These are phyloP conservation scores for Leccinum olivaceopallidum DNA, from an alignment of 768 basidiomycete genomes.

Conservation along the genomic window DNA sequence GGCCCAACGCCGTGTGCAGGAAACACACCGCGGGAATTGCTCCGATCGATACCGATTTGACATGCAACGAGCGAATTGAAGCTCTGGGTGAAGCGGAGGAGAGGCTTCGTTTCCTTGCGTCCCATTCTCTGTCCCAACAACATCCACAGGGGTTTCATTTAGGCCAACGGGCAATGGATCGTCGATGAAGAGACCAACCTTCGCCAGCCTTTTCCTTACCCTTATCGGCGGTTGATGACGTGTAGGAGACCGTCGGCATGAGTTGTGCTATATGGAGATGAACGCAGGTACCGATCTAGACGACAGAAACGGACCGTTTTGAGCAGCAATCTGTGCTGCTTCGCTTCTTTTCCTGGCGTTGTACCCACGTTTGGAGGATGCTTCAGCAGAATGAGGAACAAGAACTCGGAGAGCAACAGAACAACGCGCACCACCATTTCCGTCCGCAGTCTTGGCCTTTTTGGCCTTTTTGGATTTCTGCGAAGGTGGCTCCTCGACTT, in stretches of 20 bases:
- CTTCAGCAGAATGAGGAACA: slow-evolving; percentile 22
- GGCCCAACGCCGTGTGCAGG: slow-evolving; percentile 84
- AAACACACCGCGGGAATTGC: slow-evolving; percentile 76
- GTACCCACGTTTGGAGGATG: slow-evolving; percentile 63
- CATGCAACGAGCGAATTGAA: slow-evolving; percentile 84
- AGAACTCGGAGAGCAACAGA: slow-evolving; percentile 5
- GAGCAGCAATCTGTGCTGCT: slow-evolving; percentile 61
- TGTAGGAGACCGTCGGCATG: slow-evolving; percentile 46
- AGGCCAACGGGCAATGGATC: slow-evolving; percentile 3
- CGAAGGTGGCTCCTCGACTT: slow-evolving; percentile 40
- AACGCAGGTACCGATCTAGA: slow-evolving; percentile 14
- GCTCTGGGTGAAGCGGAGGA: slow-evolving; percentile 54
- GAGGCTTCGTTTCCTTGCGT: slow-evolving; percentile 29
- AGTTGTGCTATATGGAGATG: slow-evolving; percentile 40
- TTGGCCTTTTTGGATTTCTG: slow-evolving; percentile 52
- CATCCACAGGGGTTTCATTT: slow-evolving; percentile 28
- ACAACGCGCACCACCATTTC: slow-evolving; percentile 32
- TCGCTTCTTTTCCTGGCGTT: slow-evolving; percentile 74
- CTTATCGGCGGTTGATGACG: slow-evolving; percentile 38
- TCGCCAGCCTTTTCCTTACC: slow-evolving; percentile 46
- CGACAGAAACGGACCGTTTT: slow-evolving; percentile 50
- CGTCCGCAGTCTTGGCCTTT: slow-evolving; percentile 38
- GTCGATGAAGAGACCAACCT: slow-evolving; percentile 30
- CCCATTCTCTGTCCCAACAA: slow-evolving; percentile 34
- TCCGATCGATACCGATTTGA: slow-evolving; percentile 74